Conservation (phyloP, 2,329 filamentous ascomycete genomes). For the Chrysosphaeria jannelii region DNA sequence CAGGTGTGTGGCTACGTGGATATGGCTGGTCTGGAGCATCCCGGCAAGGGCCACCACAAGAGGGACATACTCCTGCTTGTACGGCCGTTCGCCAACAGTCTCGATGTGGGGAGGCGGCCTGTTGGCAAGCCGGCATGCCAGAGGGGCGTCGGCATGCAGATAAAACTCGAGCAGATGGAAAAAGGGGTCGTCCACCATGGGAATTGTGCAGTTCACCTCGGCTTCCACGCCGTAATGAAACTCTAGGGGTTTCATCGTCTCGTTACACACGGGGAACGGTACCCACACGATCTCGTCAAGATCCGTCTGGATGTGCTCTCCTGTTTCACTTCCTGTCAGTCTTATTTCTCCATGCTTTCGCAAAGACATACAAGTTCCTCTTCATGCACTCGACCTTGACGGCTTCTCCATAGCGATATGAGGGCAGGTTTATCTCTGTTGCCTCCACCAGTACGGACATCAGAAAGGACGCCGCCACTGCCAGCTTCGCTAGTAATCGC, state of each 20-base stretch:
- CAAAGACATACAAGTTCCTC: slow-evolving; percentile 21
- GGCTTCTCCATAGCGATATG: slow-evolving; percentile 33
- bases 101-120: slow-evolving; percentile 30
- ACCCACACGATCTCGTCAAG: slow-evolving; percentile 71
- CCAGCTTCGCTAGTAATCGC: too few relatives aligned
- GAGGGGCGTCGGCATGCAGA: slow-evolving; percentile 81
- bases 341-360: too few relatives aligned
- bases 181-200: slow-evolving; percentile 46
- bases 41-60: slow-evolving; percentile 72
- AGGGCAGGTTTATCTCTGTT: slow-evolving; percentile 18
- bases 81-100: slow-evolving; percentile 18
- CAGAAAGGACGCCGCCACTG: too few relatives aligned
- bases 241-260: slow-evolving; percentile 55
- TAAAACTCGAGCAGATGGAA: slow-evolving; percentile 91
- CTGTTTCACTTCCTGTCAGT: slow-evolving; percentile 33
- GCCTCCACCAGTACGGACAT: too few relatives aligned
- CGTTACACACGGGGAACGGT: slow-evolving; percentile 70
- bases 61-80: slow-evolving; percentile 38
- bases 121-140: slow-evolving; percentile 68
- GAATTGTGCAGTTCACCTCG: slow-evolving; percentile 62
- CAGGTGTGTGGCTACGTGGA: slow-evolving; percentile 70
- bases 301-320: slow-evolving; percentile 62
- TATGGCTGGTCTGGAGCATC: slow-evolving; percentile 60
- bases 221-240: slow-evolving; percentile 59
- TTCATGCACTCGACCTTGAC: slow-evolving; percentile 48